Conservation (phyloP, 1,139 yeast species). For the Pneumocystis wakefieldiae region DNA sequence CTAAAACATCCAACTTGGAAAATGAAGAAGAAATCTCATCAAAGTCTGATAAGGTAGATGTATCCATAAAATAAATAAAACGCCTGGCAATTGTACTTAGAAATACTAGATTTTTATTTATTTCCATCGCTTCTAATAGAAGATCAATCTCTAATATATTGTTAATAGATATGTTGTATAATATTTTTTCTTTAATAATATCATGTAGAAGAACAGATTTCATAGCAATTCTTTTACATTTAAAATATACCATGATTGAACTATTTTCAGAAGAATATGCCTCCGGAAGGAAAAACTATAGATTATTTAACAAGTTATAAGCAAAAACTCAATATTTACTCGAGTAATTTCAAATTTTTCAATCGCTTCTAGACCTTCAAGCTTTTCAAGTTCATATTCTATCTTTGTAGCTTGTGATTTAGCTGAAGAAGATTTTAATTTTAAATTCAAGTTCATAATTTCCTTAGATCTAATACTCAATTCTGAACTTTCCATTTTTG, state of each 20-base stretch:
- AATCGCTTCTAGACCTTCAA: constrained; percentile 20
- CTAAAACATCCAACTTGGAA: constrained; percentile 7
- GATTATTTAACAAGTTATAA: background rate
- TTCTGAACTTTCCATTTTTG: constrained; percentile 15
- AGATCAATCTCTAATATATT: background rate
- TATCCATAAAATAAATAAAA: constrained; percentile 5
- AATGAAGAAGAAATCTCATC: constrained; percentile 9
- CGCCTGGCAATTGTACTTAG: background rate
- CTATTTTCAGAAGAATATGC: constrained; percentile 7
- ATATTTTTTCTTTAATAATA: constrained; percentile 3
- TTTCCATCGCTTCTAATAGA: constrained; percentile 4
- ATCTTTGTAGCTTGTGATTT: constrained; percentile 18
- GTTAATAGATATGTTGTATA: background rate
- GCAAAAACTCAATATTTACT: background rate
- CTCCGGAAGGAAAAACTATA: constrained; percentile 9
- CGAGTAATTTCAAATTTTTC: constrained; percentile 20
- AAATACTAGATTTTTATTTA: constrained; percentile 5
- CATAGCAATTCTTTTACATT: constrained; percentile 8
- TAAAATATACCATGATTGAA: constrained; percentile 8
- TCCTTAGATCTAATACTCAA: constrained; percentile 16
- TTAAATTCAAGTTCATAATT: constrained; percentile 19
- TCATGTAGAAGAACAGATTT: constrained; percentile 8
- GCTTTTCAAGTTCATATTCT: constrained; percentile 20
- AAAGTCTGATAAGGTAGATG: constrained; percentile 11
- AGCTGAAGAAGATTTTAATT: constrained; percentile 18